Base-by-base conservation (phyloP, 2,329 filamentous ascomycete genomes). In the Fusarium hostae region DNA sequence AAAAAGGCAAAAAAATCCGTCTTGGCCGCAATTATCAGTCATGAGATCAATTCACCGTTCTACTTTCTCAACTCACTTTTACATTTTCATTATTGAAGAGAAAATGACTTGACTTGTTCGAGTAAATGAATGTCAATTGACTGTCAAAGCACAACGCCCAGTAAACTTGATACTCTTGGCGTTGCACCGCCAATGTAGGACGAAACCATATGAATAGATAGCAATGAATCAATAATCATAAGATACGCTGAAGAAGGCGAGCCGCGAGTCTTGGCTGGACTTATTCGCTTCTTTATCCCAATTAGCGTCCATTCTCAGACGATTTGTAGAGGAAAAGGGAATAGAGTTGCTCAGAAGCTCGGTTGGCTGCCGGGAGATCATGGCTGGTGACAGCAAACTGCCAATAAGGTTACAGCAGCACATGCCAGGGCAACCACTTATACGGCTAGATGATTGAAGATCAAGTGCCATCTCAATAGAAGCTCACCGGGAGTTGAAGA, bases 161-260 rank as follows among this genome's bases (percentile, higher is more conserved):
- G 67, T 30, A 61, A 71, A 59, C 63, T 57, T 52, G 54, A 60
- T 55, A 63, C 57, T 52, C 51, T 65, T 64, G 60, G 63, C 65
- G 70, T 73, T 71, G 54, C 57, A 73, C 71, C 41, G 71, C 63
- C 54, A 68, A 68, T 62, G 71, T 73, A 68, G 63, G 67, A 73
- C 70, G 40, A 62, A 50, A 57, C 43, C 57, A 62, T 43, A 61
- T 47, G 43, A 68, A 60, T 40, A 67, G 48, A 63, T 59, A 70
- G 64, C 50, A 60, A 72, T 62, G 61, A 41, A 57, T 68, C 44
- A 59, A 57, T 20, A 68, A 44, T 59, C 47, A 57, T 20, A 44
- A 59, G 30, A 63, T 57, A 9, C 24, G 34, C 44, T 47, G 22
- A 44, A 48, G 24, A 37, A 62, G 30, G 52, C 52, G 48, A 71